phyloP scores from a whole-genome alignment of 1,284 basidiomycete species.

The Golubevia sp. region DNA sequence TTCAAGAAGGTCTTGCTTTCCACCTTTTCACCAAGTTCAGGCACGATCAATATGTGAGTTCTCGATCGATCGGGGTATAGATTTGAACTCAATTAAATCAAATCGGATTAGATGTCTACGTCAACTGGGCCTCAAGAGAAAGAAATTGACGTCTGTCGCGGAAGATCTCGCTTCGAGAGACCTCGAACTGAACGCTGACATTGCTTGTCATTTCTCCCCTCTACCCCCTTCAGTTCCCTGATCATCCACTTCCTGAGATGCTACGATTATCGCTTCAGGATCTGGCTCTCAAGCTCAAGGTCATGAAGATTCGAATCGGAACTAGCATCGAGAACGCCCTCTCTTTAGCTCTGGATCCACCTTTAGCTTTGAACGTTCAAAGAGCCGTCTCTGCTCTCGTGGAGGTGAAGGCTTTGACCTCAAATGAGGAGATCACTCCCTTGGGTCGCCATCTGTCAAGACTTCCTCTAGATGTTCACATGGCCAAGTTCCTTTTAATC shows the following conservation, averaged over 20 bases:
- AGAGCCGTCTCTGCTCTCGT: constrained; percentile 87
- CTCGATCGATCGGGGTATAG: no score
- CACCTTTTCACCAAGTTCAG: constrained; percentile 90
- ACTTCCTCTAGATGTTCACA: constrained; percentile 92
- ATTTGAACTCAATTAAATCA: no score
- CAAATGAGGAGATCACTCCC: constrained; percentile 88
- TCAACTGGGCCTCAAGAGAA: no score
- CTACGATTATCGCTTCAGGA: constrained; percentile 91
- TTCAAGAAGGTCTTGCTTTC: constrained; percentile 88
- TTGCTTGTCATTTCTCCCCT: background rate
- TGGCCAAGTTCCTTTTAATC: constrained; percentile 89
- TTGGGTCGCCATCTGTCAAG: constrained; percentile 90
- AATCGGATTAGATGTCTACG: no score
- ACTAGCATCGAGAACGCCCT: constrained; percentile 83
- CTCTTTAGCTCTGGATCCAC: constrained; percentile 85
- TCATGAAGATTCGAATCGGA: constrained; percentile 88
- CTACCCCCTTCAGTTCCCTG: constrained; percentile 71
- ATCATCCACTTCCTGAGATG: constrained; percentile 94
- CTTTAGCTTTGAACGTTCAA: constrained; percentile 83
- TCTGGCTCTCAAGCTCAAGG: constrained; percentile 92
- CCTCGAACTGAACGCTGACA: background rate
- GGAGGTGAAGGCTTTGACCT: constrained; percentile 86
- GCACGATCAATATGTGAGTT: constrained; percentile 72
- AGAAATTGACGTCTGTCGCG: no score
- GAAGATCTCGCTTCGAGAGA: no score